Evolutionary conservation across 441 rosid genomes (phyloP).

Genomic region (Adansonia gregorii): DNA sequence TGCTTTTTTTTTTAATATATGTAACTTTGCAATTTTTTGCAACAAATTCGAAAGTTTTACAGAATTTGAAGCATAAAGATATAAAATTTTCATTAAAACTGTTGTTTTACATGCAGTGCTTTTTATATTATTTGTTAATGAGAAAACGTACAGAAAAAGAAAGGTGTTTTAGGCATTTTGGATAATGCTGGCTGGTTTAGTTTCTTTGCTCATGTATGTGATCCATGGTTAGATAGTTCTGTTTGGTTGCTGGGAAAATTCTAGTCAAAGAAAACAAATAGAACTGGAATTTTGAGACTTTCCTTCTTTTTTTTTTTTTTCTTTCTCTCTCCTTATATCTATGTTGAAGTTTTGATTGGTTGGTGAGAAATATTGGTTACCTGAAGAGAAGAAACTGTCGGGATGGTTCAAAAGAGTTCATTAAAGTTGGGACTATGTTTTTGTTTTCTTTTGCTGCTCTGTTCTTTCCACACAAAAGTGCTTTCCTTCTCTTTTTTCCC

Average conservation of each 20-base stretch:
- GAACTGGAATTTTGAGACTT: background rate
- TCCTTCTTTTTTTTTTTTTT: too few species aligned
- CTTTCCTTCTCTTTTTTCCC: background rate
- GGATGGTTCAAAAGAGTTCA: slow-evolving; percentile 1
- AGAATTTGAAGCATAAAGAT: background rate
- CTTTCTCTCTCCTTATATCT: background rate
- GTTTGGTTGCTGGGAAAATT: background rate
- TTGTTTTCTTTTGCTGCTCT: background rate
- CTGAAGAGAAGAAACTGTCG: background rate
- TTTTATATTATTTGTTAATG: too few species aligned
- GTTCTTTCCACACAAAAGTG: background rate
- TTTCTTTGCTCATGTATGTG: background rate
- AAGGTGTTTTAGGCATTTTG: background rate
- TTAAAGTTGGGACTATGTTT: background rate
- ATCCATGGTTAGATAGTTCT: background rate
- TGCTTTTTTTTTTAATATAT: background rate
- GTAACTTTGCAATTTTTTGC: background rate
- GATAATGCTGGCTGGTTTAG: background rate
- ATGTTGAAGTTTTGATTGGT: background rate
- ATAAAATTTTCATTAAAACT: too few species aligned
- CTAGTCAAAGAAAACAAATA: slow-evolving; percentile 1
- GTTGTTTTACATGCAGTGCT: too few species aligned
- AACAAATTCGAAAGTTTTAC: background rate
- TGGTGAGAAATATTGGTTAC: background rate
- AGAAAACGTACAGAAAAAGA: too few species aligned